Conservation (phyloP, 306 rosid species). For the Astragalus glycyphyllos region DNA sequence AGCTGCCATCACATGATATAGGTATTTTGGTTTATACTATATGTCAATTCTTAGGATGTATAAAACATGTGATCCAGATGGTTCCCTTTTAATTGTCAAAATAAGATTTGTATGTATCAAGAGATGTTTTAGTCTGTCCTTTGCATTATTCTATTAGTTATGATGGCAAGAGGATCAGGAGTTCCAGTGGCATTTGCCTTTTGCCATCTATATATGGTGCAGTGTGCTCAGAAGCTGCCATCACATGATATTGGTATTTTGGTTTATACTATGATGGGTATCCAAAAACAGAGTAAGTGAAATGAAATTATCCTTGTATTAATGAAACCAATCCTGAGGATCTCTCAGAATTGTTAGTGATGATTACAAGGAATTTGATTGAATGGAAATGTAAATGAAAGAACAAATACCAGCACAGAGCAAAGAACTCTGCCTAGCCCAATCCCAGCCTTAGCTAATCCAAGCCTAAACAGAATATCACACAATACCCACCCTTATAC, state of each 20-base stretch:
- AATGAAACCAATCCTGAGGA: no score
- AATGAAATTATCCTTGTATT: no score
- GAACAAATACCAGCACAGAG: no score
- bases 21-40: slow-evolving; percentile 53
- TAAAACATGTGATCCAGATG: slow-evolving; percentile 18
- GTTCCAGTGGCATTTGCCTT: slow-evolving; percentile 92
- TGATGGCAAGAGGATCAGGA: slow-evolving; percentile 87
- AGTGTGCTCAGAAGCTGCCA: slow-evolving; percentile 78
- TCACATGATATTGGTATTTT: slow-evolving; percentile 69
- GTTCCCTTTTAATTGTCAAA: slow-evolving; percentile 18
- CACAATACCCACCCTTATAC: no score
- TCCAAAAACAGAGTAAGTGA: no score
- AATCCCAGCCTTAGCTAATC: no score
- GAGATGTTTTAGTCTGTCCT: slow-evolving; percentile 15
- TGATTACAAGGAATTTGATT: no score
- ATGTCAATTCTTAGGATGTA: slow-evolving; percentile 20
- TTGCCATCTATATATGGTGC: slow-evolving; percentile 78
- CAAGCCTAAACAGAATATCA: no score
- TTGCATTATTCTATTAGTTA: slow-evolving; percentile 19
- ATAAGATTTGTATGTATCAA: slow-evolving; percentile 24
- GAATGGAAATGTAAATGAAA: no score
- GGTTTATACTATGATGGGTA: slow-evolving; percentile 15
- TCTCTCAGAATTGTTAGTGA: no score
- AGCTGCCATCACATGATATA: slow-evolving; percentile 70
- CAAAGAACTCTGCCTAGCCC: no score